Evolutionary conservation across 192 early-diverging fungal species (phyloP).

Genomic region (Gryganskiella cystojenkinii): DNA sequence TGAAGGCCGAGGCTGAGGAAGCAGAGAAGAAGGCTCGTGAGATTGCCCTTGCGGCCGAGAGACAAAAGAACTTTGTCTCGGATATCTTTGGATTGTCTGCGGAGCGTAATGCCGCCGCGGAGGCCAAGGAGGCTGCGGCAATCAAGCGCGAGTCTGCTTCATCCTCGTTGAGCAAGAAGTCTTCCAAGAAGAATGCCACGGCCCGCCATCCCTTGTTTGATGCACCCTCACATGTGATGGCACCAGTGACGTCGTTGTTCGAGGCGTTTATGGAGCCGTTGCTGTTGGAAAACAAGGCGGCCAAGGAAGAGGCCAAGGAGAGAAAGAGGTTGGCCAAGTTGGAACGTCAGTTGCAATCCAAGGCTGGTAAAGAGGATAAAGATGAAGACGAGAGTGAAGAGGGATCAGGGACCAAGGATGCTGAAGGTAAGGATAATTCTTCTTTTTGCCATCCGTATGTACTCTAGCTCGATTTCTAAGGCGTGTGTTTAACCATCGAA

Average conservation of each 20-base stretch:
- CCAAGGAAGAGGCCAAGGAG: conserved; percentile 34
- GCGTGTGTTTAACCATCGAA: too few relatives aligned
- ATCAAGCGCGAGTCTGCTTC: conserved; percentile 19
- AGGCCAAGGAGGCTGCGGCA: background rate
- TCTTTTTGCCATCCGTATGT: too few relatives aligned
- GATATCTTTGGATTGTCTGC: conserved; percentile 24
- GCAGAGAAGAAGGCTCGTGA: conserved; percentile 37
- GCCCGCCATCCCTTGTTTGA: conserved; percentile 55
- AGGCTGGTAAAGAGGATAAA: conserved; percentile 15
- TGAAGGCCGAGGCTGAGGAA: conserved; percentile 42
- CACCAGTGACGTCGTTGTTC: conserved; percentile 60
- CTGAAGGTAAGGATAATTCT: background rate
- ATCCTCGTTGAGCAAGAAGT: conserved; percentile 29
- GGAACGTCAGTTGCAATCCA: conserved; percentile 15
- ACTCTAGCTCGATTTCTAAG: too few relatives aligned
- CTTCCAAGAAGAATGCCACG: conserved; percentile 57
- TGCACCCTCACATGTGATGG: conserved; percentile 67
- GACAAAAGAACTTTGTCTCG: conserved; percentile 52
- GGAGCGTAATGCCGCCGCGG: conserved; percentile 2
- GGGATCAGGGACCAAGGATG: background rate
- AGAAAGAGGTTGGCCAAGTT: conserved; percentile 21
- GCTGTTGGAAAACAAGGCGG: conserved; percentile 33
- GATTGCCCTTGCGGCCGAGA: conserved; percentile 34
- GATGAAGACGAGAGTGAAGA: background rate
- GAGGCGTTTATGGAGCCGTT: conserved; percentile 60